Evolutionary conservation across 225 moss, liverwort and hornwort species (phyloP).

Genomic region (Asterella californica): DNA sequence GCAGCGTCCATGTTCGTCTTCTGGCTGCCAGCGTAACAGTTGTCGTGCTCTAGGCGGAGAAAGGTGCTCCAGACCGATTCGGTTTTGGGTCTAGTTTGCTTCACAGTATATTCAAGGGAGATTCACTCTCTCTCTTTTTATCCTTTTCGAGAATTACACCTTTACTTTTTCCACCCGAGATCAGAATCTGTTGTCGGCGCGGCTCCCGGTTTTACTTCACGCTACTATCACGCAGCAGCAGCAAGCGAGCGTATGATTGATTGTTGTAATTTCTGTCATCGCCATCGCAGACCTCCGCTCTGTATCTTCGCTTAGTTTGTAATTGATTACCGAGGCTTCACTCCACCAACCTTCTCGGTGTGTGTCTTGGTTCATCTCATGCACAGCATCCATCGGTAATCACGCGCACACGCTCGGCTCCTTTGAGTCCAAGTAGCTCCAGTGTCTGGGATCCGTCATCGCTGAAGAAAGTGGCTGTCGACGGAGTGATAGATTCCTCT

Average conservation of each 20-base stretch:
- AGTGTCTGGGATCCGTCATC: background rate
- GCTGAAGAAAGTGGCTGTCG: background rate
- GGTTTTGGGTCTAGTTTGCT: background rate
- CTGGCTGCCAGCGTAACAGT: constrained; percentile 6
- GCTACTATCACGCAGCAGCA: background rate
- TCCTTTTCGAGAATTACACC: no score
- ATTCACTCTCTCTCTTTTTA: background rate
- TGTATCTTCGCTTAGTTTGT: background rate
- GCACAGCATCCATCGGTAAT: constrained; percentile 1
- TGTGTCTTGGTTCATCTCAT: background rate
- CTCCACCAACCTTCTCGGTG: background rate
- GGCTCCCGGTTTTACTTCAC: background rate
- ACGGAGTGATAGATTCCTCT: background rate
- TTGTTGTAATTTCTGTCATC: background rate
- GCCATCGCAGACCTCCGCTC: background rate
- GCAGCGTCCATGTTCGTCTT: constrained; percentile 1
- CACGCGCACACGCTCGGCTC: background rate
- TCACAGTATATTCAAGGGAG: constrained; percentile 14
- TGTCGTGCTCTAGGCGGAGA: background rate
- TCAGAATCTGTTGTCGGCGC: constrained; percentile 2
- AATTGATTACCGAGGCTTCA: background rate
- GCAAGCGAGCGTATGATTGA: background rate
- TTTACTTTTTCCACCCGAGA: background rate
- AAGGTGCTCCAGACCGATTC: background rate
- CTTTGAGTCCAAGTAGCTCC: background rate